phyloP scores from a whole-genome alignment of 192 early-diverging fungal species.

The Chytriomyces sp. region DNA sequence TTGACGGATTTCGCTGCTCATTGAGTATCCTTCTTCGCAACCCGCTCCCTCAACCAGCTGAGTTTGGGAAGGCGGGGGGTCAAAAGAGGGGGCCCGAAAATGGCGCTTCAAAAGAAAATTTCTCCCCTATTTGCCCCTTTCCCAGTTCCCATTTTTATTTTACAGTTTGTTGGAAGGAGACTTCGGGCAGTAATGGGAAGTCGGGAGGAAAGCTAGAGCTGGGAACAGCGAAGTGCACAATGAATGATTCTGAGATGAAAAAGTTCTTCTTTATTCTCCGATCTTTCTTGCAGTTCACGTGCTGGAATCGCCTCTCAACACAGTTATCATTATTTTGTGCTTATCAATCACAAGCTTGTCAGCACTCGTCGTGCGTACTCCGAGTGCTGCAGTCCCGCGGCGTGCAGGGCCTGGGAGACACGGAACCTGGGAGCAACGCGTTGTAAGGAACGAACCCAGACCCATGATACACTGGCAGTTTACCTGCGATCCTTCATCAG shows the following conservation, averaged over 20 bases:
- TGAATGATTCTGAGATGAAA: too few species aligned
- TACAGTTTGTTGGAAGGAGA: too few species aligned
- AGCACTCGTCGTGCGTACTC: background rate
- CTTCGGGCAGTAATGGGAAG: too few species aligned
- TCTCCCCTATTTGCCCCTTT: background rate
- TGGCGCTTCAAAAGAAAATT: conserved; percentile 2
- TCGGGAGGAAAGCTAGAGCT: too few species aligned
- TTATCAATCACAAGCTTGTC: conserved; percentile 9
- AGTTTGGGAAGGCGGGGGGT: background rate
- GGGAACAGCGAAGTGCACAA: too few species aligned
- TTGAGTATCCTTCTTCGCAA: background rate
- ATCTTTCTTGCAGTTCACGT: too few species aligned
- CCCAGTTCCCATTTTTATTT: background rate
- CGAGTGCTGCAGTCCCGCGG: conserved; percentile 6
- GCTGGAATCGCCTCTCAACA: too few species aligned
- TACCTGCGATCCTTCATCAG: conserved; percentile 33
- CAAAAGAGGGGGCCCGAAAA: background rate
- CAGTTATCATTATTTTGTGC: background rate
- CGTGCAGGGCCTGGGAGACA: conserved; percentile 20
- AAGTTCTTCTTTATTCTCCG: too few species aligned
- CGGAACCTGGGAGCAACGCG: conserved; percentile 3
- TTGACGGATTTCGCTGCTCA: conserved; percentile 23
- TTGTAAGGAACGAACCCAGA: background rate
- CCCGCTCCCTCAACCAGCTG: too few species aligned
- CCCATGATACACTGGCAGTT: background rate